Conservation (phyloP, 2,329 filamentous ascomycete species). For the Teratosphaeria destructans region DNA sequence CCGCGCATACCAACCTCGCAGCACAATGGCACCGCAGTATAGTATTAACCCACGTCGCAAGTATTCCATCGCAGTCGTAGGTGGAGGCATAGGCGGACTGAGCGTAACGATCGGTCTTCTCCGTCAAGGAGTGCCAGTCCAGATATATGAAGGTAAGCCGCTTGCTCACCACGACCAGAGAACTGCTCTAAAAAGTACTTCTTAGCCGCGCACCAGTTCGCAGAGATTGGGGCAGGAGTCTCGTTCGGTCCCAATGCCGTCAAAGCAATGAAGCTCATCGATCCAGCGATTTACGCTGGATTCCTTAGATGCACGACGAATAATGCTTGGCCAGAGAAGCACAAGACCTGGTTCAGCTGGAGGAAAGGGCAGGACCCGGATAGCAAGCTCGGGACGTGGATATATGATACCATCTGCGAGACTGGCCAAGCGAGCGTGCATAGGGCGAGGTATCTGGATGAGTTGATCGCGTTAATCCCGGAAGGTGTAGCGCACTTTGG, state of each 20-base stretch:
- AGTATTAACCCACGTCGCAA: constrained; percentile 6
- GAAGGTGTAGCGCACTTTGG: constrained; percentile 22
- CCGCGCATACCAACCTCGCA: neutral
- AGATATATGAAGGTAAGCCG: constrained; percentile 7
- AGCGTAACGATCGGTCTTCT: constrained; percentile 42
- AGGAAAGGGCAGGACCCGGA: constrained; percentile 22
- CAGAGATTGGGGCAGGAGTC: constrained; percentile 47
- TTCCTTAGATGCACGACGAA: constrained; percentile 32
- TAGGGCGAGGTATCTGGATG: constrained; percentile 40
- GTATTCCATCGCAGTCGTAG: constrained; percentile 45
- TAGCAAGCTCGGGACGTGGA: constrained; percentile 13
- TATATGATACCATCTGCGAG: constrained; percentile 13
- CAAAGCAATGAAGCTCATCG: constrained; percentile 43
- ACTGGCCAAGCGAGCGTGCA: constrained; percentile 29
- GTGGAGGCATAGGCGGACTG: constrained; percentile 49
- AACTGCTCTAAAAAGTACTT: neutral
- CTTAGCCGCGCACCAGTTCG: constrained; percentile 38
- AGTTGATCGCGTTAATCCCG: constrained; percentile 39
- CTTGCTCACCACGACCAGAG: neutral
- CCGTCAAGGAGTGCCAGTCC: constrained; percentile 23
- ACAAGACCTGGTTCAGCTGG: constrained; percentile 30
- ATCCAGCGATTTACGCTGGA: constrained; percentile 31
- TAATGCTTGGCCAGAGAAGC: constrained; percentile 24
- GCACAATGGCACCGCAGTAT: constrained; percentile 6
- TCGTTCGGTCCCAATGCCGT: constrained; percentile 46